Percentiles rank a stretch among this genome's conserved stretches.
Evolutionary conservation across 257 asterid species (phyloP).

Genomic region (Solanum tacnaense): DNA sequence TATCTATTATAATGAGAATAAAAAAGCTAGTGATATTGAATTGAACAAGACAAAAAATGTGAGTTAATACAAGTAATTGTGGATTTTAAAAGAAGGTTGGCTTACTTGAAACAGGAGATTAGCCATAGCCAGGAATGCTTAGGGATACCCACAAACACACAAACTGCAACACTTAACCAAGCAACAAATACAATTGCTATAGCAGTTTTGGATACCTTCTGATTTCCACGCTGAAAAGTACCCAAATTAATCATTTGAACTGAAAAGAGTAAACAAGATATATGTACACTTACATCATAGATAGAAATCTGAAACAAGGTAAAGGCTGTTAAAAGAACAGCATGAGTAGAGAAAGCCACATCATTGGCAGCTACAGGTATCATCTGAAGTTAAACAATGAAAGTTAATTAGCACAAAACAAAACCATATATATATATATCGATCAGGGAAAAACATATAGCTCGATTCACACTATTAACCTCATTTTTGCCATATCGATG

Average conservation of each 20-base stretch:
- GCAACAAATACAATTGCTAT: slow-evolving; percentile 35
- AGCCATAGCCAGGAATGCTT: slow-evolving; percentile 89
- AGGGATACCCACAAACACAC: slow-evolving; percentile 58
- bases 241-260: not conserved
- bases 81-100: not conserved
- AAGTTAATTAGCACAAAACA: not conserved
- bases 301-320: slow-evolving; percentile 69
- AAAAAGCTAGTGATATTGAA: not conserved
- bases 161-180: slow-evolving; percentile 62
- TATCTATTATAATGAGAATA: not conserved
- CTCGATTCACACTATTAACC: slow-evolving; percentile 20
- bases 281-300: slow-evolving; percentile 41
- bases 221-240: slow-evolving; percentile 65
- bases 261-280: not conserved
- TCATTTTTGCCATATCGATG: slow-evolving; percentile 49
- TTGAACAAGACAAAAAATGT: not conserved
- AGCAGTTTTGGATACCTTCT: slow-evolving; percentile 55
- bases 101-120: slow-evolving; percentile 84
- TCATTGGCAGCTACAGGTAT: slow-evolving; percentile 96
- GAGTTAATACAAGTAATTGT: not conserved
- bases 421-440: not conserved
- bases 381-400: slow-evolving; percentile 38
- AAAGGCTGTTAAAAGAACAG: slow-evolving; percentile 65
- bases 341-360: slow-evolving; percentile 88
- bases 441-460: not conserved